Conservation (phyloP, 2,329 filamentous ascomycete genomes). For the Pseudofabraea citricarpa region DNA sequence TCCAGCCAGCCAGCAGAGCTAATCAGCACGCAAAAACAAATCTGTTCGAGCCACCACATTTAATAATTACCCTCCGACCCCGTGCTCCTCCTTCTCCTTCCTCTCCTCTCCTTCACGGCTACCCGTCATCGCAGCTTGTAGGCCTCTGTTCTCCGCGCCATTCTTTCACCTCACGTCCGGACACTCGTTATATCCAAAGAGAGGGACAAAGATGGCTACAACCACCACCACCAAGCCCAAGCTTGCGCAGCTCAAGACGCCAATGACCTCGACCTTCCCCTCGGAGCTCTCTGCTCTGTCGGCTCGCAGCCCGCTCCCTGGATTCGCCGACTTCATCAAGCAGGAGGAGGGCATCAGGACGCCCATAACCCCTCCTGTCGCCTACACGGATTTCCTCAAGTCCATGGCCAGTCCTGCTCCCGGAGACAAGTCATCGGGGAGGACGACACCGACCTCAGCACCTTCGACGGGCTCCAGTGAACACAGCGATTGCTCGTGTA, state of each 20-base stretch:
- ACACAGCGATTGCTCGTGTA: conserved; percentile 51
- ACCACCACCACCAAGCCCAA: conserved; percentile 39
- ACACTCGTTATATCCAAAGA: conserved; percentile 15
- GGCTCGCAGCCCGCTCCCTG: conserved; percentile 65
- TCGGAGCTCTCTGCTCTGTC: conserved; percentile 53
- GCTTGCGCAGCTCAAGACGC: conserved; percentile 58
- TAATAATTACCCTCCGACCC: conserved; percentile 21
- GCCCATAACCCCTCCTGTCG: conserved; percentile 83
- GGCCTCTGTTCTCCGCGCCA: conserved; percentile 21
- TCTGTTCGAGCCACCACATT: conserved; percentile 15
- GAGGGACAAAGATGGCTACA: conserved; percentile 20
- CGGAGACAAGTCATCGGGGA: conserved; percentile 33
- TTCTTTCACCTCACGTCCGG: conserved; percentile 18
- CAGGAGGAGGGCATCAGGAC: conserved; percentile 65
- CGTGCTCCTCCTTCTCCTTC: conserved; percentile 8
- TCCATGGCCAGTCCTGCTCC: conserved; percentile 49
- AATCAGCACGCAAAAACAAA: conserved; percentile 5
- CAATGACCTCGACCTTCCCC: conserved; percentile 56
- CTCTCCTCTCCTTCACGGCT: conserved; percentile 18
- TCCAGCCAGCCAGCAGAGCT: conserved; percentile 13
- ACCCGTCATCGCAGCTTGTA: conserved; percentile 22
- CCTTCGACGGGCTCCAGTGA: conserved; percentile 37
- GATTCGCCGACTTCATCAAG: conserved; percentile 61
- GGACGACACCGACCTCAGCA: conserved; percentile 40
- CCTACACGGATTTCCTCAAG: conserved; percentile 92